Evolutionary conservation across 192 early-diverging fungal species (phyloP), one percentile per base, ranked within the genome.

Genomic region (Linnemannia zychae): DNA sequence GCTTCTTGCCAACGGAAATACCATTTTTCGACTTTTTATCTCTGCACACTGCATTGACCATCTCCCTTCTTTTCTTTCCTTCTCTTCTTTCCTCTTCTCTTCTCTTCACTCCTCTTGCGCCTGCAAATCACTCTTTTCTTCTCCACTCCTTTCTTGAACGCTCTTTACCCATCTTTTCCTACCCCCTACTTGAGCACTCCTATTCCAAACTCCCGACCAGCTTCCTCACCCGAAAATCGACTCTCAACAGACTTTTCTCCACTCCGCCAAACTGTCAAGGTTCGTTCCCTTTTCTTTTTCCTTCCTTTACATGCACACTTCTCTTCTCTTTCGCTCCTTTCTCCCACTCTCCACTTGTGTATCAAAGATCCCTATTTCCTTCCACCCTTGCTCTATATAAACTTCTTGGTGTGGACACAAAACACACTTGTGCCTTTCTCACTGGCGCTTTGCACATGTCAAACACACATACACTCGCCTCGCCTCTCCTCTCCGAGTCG

Each of bases 401-500:
- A 31, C 57, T 31, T 20, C 24, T 15, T 63, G 28, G 28, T 63
- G n/a, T n/a, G n/a, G n/a, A 63, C 28, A 63, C 57, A 63, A 31
- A 28, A 13, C 57, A 63, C 15, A 3, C 57, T 63, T 31, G n/a
- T 33, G 11, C 28, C 31, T 63, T 63, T 24, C 28, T 31, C 22
- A 28, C 57, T 63, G 24, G n/a, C 57, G 28, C 57, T 63, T 63
- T 63, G 57, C 57, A 63, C 28, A 63, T 63, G 57, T 12, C 57
- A 63, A 49, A 11, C 9, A 63, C 28, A 12, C 28, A 60, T 16
- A 24, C 52, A 50, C 24, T n/a, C n/a, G n/a, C 40, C 9, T 44
- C 40, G n/a, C n/a, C n/a, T n/a, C 57, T 63, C 28, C 31, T 31
- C 57, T 11, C 15, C 13, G 40, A 44, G 4, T 44, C 40, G 4